Evolutionary conservation across 2,329 filamentous ascomycete species (phyloP), one percentile per base, ranked within the genome.

Genomic region (Apiospora phragmitis): DNA sequence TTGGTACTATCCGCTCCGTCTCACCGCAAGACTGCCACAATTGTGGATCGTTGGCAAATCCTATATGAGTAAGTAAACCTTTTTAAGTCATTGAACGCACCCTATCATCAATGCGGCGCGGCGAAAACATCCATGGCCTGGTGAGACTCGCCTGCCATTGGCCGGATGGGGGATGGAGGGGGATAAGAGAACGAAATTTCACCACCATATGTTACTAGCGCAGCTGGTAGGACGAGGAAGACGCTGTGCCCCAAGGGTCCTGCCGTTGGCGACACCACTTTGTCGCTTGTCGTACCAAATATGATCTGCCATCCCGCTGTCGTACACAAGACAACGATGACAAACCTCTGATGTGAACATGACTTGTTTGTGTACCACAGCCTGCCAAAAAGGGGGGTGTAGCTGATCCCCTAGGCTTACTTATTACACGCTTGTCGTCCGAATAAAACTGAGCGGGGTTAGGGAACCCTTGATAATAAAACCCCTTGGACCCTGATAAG

Each of bases 301-400:
- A 29, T 14, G 51, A 59, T 59, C 29, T 59, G 51, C 6, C 18
- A 62, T 38, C 55, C 32, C 55, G 55, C 32, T n/a, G 55, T 62
- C 55, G 55, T n/a, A 38, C 55, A n/a, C 55, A 9, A 38, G 12
- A 38, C 55, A 12, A 38, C 32, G 18, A 62, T 62, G 55, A 62
- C 55, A 62, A 62, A n/a, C 55, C 55, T 38, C 55, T 62, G 55
- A 62, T 62, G 55, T 21, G 18, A 38, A 38, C 55, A 62, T 62
- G 32, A 62, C 55, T 62, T 62, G 32, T 38, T 24, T 62, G 55
- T 38, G 55, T 14, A 38, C 55, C 55, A 8, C 21, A 8, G 32
- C 4, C 32, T 11, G 55, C 55, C 8, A 35, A 62, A 35, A 62
- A 62, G 18, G 32, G 32, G 29, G 21, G 32, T 38, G 55, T 32